phyloP scores from a whole-genome alignment of 345 rosid species.

The Kernera saxatilis region DNA sequence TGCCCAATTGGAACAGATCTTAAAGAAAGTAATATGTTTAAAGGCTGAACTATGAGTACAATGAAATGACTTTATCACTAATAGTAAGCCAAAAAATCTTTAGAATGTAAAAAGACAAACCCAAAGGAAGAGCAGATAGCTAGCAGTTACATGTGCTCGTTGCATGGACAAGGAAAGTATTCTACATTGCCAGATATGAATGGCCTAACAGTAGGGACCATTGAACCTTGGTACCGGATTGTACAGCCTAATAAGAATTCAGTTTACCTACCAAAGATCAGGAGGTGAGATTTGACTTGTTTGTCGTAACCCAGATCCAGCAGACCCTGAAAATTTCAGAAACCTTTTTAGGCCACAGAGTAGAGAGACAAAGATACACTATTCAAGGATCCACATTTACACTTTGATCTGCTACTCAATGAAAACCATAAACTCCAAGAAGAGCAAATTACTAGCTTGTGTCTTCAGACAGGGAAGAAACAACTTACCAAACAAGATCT shows the following conservation, averaged over 20 bases:
- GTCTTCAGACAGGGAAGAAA: constrained; percentile 24
- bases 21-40: neutral
- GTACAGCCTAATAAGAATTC: neutral
- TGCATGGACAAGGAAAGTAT: neutral
- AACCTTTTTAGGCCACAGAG: constrained; percentile 1
- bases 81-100: neutral
- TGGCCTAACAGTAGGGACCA: neutral
- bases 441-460: neutral
- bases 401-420: neutral
- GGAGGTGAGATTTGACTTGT: neutral
- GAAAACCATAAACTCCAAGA: neutral
- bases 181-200: neutral
- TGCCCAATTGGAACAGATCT: neutral
- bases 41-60: neutral
- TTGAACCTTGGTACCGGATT: neutral
- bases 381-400: neutral
- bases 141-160: neutral
- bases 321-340: constrained; percentile 16
- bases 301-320: neutral
- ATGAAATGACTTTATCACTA: neutral
- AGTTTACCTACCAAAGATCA: neutral
- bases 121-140: neutral
- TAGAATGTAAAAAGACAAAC: neutral
- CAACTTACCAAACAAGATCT: constrained; percentile 58
- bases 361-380: neutral